Evolutionary conservation across 2,329 filamentous ascomycete species (phyloP), one percentile per base, ranked within the genome.

Genomic region (Arthroderma sp.): DNA sequence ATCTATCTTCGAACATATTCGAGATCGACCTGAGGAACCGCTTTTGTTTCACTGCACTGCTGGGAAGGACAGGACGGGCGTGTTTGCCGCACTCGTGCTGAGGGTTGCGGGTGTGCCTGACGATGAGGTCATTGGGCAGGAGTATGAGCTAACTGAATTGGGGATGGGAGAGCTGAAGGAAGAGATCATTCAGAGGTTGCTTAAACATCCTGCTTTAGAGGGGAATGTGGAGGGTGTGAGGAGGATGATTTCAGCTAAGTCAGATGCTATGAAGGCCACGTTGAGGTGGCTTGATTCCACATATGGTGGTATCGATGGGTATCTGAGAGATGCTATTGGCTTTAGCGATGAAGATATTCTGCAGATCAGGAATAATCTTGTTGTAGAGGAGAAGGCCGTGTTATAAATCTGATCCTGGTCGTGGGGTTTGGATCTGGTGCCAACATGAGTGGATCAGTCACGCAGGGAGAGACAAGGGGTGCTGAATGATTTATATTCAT

Each of bases 31-130:
- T 2, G 54, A 62, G 2, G 50, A 64, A 1, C 76, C 79, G 5
- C 61, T 81, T 6, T 65, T 85, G 5, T 66, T 86, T 5, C 82
- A 88, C 56, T 87, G 83, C 60, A 83, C 81, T 0, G 81, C 80
- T 0, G 83, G 83, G 8, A 88, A 88, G 61, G 83, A 88, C 59
- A 71, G 83, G 37, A 87, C 83, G 0, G 83, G 83, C 2, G 71
- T 87, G 4, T 63, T 85, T 38, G 74, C 77, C 40, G 83, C 80
- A 3, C 53, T 88, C 36, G 58, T 87, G 6, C 67, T 85, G 34
- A 64, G 73, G 28, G 67, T 85, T 29, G 77, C 77, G 6, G 78
- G 78, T 3, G 77, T 84, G 0, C 61, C 69, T 1, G 71, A 78
- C 50, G 66, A 74, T 31, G 57, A 62, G 3, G 71, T 84, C n/a